Conservation (phyloP, 139 green algal genomes). For the Pleodorina starrii region DNA sequence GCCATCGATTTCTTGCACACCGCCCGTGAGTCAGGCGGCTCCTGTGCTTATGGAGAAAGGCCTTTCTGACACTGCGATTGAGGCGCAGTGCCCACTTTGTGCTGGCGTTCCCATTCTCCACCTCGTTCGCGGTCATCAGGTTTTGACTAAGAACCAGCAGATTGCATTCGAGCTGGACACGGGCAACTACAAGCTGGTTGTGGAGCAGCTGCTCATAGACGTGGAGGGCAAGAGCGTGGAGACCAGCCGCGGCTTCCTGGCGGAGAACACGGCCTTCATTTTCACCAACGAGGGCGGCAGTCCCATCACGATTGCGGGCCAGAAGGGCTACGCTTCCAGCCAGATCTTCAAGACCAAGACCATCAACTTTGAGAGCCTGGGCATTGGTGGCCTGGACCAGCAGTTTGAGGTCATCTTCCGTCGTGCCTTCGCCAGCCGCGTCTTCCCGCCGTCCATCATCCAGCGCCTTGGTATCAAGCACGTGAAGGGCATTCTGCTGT, state of each 20-base stretch:
- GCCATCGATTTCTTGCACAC: no score
- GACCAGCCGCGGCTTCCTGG: conserved; percentile 68
- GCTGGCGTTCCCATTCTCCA: no score
- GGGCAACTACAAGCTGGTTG: conserved; percentile 83
- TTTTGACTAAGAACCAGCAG: conserved; percentile 85
- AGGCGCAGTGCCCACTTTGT: no score
- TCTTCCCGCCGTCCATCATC: conserved; percentile 92
- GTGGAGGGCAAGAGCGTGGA: conserved; percentile 40
- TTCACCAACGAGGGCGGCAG: conserved; percentile 78
- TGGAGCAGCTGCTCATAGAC: conserved; percentile 71
- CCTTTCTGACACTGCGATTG: no score
- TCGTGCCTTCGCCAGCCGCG: conserved; percentile 94
- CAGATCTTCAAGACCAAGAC: conserved; percentile 97
- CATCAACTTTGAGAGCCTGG: conserved; percentile 97
- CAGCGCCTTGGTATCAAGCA: conserved; percentile 96
- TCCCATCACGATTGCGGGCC: conserved; percentile 86
- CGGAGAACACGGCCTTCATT: conserved; percentile 74
- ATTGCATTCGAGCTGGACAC: conserved; percentile 93
- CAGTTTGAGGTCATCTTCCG: conserved; percentile 99
- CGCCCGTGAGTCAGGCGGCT: no score
- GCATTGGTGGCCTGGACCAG: conserved; percentile 96
- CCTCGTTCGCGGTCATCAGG: conserved; percentile 66
- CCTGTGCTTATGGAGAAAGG: no score
- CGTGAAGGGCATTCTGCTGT: conserved; percentile 82
- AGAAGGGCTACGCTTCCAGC: conserved; percentile 77